Conservation (phyloP, 176 grass and related monocot species). For the Tillandsia fasciculata region DNA sequence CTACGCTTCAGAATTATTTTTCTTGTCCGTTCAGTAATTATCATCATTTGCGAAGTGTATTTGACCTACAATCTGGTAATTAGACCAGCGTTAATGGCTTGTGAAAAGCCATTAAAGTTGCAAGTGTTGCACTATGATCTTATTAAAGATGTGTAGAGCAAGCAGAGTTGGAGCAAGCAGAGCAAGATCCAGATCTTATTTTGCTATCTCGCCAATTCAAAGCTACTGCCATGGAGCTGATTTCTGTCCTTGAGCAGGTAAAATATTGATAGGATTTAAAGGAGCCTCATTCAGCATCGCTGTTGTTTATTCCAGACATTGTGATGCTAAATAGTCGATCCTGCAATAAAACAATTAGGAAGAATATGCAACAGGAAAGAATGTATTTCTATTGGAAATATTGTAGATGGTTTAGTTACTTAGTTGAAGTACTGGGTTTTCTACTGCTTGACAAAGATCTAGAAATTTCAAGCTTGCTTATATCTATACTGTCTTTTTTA, state of each 20-base stretch:
- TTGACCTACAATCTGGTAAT: too few species aligned
- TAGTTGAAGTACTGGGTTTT: too few species aligned
- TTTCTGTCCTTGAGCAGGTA: constrained; percentile 95
- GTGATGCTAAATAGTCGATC: neutral
- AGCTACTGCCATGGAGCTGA: constrained; percentile 93
- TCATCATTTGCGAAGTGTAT: too few species aligned
- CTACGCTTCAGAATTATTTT: too few species aligned
- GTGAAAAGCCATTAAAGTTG: too few species aligned
- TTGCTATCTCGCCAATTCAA: constrained; percentile 86
- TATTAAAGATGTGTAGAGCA: too few species aligned
- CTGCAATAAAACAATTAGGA: constrained; percentile 1
- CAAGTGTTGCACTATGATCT: too few species aligned
- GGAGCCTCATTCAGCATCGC: neutral
- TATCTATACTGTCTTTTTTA: too few species aligned
- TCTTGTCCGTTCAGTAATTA: too few species aligned
- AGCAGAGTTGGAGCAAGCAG: constrained; percentile 84
- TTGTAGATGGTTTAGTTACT: too few species aligned
- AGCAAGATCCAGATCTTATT: constrained; percentile 91
- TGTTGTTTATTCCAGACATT: neutral
- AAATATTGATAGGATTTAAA: neutral
- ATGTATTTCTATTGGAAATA: too few species aligned
- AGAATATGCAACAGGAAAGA: neutral
- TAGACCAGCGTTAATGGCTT: too few species aligned
- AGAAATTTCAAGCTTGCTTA: neutral
- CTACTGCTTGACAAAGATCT: neutral